Evolutionary conservation across 768 basidiomycete genomes (phyloP).

Genomic region (Boletus vermiculosoides): DNA sequence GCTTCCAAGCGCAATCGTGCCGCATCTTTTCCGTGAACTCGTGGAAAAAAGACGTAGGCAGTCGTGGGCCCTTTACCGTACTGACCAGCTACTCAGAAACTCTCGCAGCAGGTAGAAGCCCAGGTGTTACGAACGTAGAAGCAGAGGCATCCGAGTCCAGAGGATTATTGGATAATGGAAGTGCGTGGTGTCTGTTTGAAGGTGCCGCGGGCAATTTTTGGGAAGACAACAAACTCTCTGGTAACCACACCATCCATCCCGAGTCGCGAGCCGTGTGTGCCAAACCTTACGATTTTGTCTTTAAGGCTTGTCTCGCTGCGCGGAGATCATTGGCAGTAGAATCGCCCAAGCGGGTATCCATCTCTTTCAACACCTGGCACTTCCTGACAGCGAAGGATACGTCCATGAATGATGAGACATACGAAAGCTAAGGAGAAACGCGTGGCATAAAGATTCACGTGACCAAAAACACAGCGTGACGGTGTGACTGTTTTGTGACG

Average conservation of each 20-base stretch:
- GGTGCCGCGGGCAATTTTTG: too few species aligned
- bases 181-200: too few species aligned
- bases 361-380: conserved; percentile 11
- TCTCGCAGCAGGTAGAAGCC: conserved; percentile 4
- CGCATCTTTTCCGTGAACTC: too few species aligned
- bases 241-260: too few species aligned
- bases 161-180: conserved; percentile 6
- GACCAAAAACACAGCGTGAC: conserved; percentile 9
- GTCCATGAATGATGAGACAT: conserved; percentile 3
- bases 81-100: too few species aligned
- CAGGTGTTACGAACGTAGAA: conserved; percentile 13
- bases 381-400: conserved; percentile 8
- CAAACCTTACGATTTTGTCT: neutral
- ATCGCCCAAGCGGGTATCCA: conserved; percentile 3
- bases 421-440: neutral
- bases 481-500: conserved; percentile 26
- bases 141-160: conserved; percentile 7
- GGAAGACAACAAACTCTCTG: too few species aligned
- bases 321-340: neutral
- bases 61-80: too few species aligned
- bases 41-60: too few species aligned
- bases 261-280: too few species aligned
- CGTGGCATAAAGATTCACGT: conserved; percentile 9
- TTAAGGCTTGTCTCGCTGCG: neutral
- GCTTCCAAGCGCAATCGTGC: too few species aligned